Percentiles rank a stretch among this genome's conserved stretches.
phyloP scores from a whole-genome alignment of 2,329 filamentous ascomycete genomes.

The Dactylellina parvicollis region DNA sequence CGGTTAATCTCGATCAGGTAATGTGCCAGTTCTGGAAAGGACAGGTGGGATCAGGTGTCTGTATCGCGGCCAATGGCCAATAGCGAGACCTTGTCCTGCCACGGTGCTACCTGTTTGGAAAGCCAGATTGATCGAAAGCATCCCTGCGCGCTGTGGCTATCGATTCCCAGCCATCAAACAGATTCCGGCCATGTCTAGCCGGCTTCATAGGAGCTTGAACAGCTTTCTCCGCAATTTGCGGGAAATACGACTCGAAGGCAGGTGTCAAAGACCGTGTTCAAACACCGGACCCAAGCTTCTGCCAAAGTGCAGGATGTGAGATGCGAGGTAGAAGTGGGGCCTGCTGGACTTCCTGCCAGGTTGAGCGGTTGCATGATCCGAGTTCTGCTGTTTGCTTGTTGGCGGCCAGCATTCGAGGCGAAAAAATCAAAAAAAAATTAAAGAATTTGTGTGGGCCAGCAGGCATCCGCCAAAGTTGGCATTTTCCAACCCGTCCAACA shows the following conservation, averaged over 20 bases:
- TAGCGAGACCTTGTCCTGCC: constrained; percentile 6
- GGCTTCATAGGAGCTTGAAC: neutral
- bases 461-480: constrained; percentile 22
- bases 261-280: constrained; percentile 28
- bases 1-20: constrained; percentile 18
- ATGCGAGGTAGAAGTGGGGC: constrained; percentile 23
- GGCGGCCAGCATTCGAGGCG: neutral
- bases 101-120: constrained; percentile 8
- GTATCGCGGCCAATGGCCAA: constrained; percentile 3
- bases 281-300: neutral
- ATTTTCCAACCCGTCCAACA: constrained; percentile 21
- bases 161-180: neutral
- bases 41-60: constrained; percentile 14
- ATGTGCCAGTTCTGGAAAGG: constrained; percentile 2
- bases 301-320: constrained; percentile 3
- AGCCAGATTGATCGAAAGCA: neutral
- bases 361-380: constrained; percentile 16
- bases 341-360: constrained; percentile 30
- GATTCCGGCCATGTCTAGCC: constrained; percentile 37
- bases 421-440: constrained; percentile 4
- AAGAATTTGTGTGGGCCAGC: constrained; percentile 18
- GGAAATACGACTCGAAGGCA: constrained; percentile 31
- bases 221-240: constrained; percentile 27
- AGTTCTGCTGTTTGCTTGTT: neutral
- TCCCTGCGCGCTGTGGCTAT: neutral